These are phyloP conservation scores for Lablab purpureus DNA, from an alignment of 306 rosid species.

Conservation along the genomic window DNA sequence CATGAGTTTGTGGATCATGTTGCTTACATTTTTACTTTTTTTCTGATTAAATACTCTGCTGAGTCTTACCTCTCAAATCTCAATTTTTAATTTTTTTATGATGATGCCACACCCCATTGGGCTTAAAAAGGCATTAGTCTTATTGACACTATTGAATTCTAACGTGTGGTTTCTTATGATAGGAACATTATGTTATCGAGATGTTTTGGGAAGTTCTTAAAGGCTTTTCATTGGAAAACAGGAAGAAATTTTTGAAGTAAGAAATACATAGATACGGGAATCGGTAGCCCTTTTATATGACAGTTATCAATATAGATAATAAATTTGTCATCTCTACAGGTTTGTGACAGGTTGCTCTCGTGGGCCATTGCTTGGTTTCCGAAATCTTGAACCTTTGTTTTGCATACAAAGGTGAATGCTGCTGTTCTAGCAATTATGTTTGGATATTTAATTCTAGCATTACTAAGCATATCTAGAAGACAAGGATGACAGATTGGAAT, in stretches of 20 bases:
- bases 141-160: conserved; percentile 32
- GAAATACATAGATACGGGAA: conserved; percentile 43
- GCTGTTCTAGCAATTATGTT: conserved; percentile 6
- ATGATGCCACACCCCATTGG: conserved; percentile 13
- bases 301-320: conserved; percentile 25
- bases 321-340: conserved; percentile 54
- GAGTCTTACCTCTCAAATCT: conserved; percentile 6
- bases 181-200: conserved; percentile 94
- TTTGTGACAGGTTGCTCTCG: conserved; percentile 99
- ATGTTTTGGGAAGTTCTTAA: conserved; percentile 97
- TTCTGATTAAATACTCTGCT: conserved; percentile 29
- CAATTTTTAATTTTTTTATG: background rate
- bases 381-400: conserved; percentile 86
- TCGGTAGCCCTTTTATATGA: conserved; percentile 22
- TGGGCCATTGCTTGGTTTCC: conserved; percentile 96
- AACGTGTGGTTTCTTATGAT: conserved; percentile 45
- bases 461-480: conserved; percentile 12
- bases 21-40: background rate
- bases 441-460: background rate
- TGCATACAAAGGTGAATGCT: conserved; percentile 90
- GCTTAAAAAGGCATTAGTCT: background rate
- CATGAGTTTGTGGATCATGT: conserved; percentile 15
- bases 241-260: conserved; percentile 94
- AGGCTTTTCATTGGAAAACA: conserved; percentile 85
- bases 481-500: conserved; percentile 28